Percentiles rank a stretch among this genome's conserved stretches.
phyloP scores from a whole-genome alignment of 768 basidiomycete genomes.

The Cubamyces sp. region DNA sequence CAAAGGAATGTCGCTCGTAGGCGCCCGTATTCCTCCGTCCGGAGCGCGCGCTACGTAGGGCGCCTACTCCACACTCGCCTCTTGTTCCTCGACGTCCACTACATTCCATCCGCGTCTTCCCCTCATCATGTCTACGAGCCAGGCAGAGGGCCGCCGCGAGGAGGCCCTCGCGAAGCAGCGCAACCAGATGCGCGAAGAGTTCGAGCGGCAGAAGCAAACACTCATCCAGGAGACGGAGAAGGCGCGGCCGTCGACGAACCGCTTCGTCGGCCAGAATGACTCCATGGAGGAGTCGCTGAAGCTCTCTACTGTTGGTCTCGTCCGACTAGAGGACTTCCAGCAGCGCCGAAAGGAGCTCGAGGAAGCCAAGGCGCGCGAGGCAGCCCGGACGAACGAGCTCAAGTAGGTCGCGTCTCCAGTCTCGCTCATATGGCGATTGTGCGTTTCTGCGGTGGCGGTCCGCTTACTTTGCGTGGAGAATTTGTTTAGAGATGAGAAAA shows the following conservation, averaged over 20 bases:
- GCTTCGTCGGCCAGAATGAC: conserved; percentile 94
- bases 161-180: conserved; percentile 87
- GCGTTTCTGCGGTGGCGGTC: neutral
- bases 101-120: neutral
- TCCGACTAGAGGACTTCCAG: conserved; percentile 91
- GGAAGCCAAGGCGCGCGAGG: conserved; percentile 89
- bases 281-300: conserved; percentile 94
- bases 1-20: neutral
- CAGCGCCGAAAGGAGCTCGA: conserved; percentile 86
- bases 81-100: conserved; percentile 22
- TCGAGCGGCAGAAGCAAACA: conserved; percentile 76
- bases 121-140: conserved; percentile 68
- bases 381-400: conserved; percentile 79
- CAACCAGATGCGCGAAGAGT: conserved; percentile 77
- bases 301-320: conserved; percentile 89
- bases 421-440: conserved; percentile 28
- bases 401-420: conserved; percentile 67
- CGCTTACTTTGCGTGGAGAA: conserved; percentile 76
- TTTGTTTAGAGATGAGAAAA: conserved; percentile 87
- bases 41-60: conserved; percentile 29
- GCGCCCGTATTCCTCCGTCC: conserved; percentile 15
- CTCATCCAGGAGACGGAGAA: conserved; percentile 92
- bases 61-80: conserved; percentile 24
- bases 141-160: conserved; percentile 84
- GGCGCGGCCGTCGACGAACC: conserved; percentile 81